Percentiles rank a stretch among this genome's conserved stretches.
phyloP scores from a whole-genome alignment of 2,329 filamentous ascomycete species.

The Alternaria alternata region DNA sequence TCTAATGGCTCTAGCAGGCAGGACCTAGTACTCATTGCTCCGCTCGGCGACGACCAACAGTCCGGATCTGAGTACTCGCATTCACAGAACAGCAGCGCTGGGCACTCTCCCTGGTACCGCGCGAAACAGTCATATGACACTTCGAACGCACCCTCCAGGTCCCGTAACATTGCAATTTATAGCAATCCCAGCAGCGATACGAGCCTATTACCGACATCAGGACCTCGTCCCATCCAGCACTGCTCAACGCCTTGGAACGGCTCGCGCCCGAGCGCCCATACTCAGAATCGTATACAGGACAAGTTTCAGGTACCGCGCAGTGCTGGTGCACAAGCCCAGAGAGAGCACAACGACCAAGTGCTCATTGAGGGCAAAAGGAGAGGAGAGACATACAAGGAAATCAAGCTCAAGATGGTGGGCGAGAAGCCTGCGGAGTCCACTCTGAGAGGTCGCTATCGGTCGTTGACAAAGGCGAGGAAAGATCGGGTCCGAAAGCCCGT shows the following conservation, averaged over 20 bases:
- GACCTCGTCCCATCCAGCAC: background rate
- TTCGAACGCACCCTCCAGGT: background rate
- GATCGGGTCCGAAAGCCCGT: slow-evolving; percentile 70
- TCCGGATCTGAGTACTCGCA: slow-evolving; percentile 16
- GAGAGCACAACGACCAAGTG: slow-evolving; percentile 37
- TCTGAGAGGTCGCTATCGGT: slow-evolving; percentile 72
- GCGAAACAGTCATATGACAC: background rate
- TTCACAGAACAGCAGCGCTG: slow-evolving; percentile 18
- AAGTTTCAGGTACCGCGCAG: slow-evolving; percentile 5
- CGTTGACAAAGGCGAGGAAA: slow-evolving; percentile 69
- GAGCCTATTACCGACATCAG: background rate
- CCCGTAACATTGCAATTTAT: background rate
- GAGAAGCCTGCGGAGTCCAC: slow-evolving; percentile 75
- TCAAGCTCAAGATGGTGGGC: slow-evolving; percentile 62
- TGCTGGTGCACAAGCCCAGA: slow-evolving; percentile 13
- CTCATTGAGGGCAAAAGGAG: slow-evolving; percentile 63
- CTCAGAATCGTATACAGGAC: slow-evolving; percentile 4
- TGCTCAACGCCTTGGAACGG: background rate
- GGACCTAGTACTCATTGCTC: background rate
- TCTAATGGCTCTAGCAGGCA: background rate
- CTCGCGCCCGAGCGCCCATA: background rate
- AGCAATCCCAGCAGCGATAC: background rate
- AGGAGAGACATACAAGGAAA: slow-evolving; percentile 72
- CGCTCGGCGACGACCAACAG: background rate
- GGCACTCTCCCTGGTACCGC: slow-evolving; percentile 15